Conservation (phyloP, 129 eudicot genomes). For the Centaurea solstitialis region DNA sequence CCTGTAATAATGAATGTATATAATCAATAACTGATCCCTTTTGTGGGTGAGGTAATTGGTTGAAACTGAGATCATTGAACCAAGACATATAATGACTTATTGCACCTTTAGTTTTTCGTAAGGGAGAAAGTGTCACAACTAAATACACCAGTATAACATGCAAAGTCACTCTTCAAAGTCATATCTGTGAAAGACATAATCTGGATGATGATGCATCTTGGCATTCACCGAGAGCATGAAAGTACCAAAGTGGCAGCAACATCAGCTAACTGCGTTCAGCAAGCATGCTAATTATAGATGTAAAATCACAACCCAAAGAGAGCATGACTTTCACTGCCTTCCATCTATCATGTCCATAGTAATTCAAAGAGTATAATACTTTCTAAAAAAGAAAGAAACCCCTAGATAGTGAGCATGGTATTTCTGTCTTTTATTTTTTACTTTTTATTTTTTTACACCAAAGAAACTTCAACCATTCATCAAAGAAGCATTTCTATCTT, state of each 20-base stretch:
- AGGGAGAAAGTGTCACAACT: neutral
- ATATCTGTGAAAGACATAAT: neutral
- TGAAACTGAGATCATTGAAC: neutral
- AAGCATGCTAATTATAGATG: neutral
- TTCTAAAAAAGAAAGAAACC: neutral
- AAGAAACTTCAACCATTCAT: too few species aligned
- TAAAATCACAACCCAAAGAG: neutral
- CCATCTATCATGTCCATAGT: neutral
- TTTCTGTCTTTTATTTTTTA: neutral
- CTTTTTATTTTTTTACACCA: too few species aligned
- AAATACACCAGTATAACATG: neutral
- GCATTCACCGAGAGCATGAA: neutral
- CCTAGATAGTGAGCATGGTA: neutral
- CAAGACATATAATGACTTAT: neutral
- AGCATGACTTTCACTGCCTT: neutral
- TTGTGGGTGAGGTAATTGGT: neutral
- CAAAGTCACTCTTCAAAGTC: neutral
- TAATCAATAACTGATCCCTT: neutral
- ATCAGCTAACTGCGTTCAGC: neutral
- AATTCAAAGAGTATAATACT: neutral
- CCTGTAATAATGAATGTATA: neutral
- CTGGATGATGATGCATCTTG: conserved; percentile 3
- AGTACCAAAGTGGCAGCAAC: neutral
- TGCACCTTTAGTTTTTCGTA: neutral
- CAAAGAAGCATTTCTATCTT: neutral